Conservation (phyloP, 345 rosid species). For the Geranium rotundifolium region DNA sequence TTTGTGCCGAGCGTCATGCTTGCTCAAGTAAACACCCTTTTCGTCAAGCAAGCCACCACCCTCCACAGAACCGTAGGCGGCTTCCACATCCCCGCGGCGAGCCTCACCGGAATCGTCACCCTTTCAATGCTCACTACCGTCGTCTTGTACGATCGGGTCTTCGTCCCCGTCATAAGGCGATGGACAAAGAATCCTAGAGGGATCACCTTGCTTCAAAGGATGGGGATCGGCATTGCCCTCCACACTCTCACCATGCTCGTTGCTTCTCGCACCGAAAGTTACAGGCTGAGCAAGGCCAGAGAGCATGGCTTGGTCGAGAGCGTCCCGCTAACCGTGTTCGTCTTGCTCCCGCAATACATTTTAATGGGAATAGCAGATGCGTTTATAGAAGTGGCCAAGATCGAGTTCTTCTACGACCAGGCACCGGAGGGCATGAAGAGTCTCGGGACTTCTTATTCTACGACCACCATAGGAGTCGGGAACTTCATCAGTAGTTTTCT, state of each 20-base stretch:
- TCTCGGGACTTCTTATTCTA: constrained; percentile 68
- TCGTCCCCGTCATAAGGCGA: constrained; percentile 28
- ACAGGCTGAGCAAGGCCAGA: too few relatives aligned
- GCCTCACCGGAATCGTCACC: constrained; percentile 50
- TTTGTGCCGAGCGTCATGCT: constrained; percentile 42
- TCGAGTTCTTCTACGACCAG: constrained; percentile 87
- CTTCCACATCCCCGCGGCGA: constrained; percentile 66
- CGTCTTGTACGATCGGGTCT: constrained; percentile 47
- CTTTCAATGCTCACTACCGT: constrained; percentile 49
- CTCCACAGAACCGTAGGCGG: not conserved
- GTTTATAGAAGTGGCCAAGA: constrained; percentile 62
- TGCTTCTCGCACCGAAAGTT: constrained; percentile 49
- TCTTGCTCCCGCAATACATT: constrained; percentile 63
- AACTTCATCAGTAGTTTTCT: constrained; percentile 68
- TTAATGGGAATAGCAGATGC: constrained; percentile 80
- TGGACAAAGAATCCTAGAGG: constrained; percentile 69
- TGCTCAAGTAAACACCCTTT: constrained; percentile 46
- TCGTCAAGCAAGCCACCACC: constrained; percentile 30
- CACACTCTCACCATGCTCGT: constrained; percentile 49
- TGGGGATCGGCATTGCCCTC: constrained; percentile 52
- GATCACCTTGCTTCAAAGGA: constrained; percentile 65
- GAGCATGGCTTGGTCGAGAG: constrained; percentile 20
- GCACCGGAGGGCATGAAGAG: constrained; percentile 93
- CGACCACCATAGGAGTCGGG: constrained; percentile 45
- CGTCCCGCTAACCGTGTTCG: constrained; percentile 52